Percentiles rank a stretch among this genome's conserved stretches.
These are phyloP conservation scores for Russula griseocarnosa DNA, from an alignment of 768 basidiomycete species.

Conservation along the genomic window DNA sequence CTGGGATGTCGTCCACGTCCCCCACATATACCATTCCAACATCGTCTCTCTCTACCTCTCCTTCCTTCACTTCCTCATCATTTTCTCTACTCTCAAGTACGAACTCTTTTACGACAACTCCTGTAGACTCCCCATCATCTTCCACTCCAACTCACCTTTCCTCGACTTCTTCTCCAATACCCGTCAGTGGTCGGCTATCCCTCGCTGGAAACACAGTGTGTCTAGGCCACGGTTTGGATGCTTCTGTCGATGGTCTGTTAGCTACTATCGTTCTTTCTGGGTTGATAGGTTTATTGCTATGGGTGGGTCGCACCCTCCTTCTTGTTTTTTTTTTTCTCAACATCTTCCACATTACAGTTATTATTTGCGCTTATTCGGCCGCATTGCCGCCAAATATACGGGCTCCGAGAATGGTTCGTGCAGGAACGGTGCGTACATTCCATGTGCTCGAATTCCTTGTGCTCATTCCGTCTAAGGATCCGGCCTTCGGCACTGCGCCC, in stretches of 20 bases:
- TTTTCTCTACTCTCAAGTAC: constrained; percentile 1
- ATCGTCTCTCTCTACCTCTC: constrained; percentile 8
- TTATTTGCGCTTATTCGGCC: constrained; percentile 66
- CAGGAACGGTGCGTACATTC: constrained; percentile 53
- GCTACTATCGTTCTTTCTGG: constrained; percentile 55
- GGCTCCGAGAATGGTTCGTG: constrained; percentile 72
- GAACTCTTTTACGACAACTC: constrained; percentile 19
- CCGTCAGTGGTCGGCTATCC: constrained; percentile 23
- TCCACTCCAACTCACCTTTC: constrained; percentile 11
- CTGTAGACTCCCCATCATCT: constrained; percentile 11
- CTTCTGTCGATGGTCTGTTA: constrained; percentile 57
- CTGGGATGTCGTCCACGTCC: constrained; percentile 4
- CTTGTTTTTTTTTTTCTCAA: constrained; percentile 1
- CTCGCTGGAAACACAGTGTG: constrained; percentile 44
- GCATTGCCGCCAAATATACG: constrained; percentile 68
- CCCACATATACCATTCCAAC: neutral
- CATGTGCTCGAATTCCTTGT: neutral
- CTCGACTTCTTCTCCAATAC: constrained; percentile 24
- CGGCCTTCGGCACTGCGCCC: constrained; percentile 60
- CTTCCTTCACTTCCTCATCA: constrained; percentile 4
- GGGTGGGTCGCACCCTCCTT: constrained; percentile 47
- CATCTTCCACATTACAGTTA: constrained; percentile 39
- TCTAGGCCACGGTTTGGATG: constrained; percentile 62
- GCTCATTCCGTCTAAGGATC: constrained; percentile 40
- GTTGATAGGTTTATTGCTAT: constrained; percentile 57